Percentiles rank a stretch among this genome's conserved stretches.
phyloP scores from a whole-genome alignment of 108 stramenopile genomes.

The Chaetoceros muelleri region DNA sequence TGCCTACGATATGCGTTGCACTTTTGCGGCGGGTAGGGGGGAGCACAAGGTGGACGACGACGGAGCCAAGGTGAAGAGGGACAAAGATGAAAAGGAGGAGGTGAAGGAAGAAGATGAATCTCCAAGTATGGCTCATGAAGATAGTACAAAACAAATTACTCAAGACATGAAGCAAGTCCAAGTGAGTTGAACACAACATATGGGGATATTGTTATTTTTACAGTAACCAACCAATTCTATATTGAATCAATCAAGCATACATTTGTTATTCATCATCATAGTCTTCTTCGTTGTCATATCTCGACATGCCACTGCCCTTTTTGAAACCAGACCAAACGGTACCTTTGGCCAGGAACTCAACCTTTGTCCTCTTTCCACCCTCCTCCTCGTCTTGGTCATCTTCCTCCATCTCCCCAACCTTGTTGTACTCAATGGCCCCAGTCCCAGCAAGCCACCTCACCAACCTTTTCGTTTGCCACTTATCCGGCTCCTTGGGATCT shows the following conservation, averaged over 20 bases:
- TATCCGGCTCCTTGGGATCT: conserved; percentile 42
- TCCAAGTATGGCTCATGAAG: too few species aligned
- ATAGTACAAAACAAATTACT: not conserved
- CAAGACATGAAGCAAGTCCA: not conserved
- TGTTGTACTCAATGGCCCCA: conserved; percentile 64
- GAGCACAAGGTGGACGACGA: conserved; percentile 23
- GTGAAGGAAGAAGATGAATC: not conserved
- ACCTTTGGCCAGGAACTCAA: conserved; percentile 25
- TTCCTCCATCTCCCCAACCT: too few species aligned
- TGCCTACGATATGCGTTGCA: not conserved
- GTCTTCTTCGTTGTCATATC: conserved; percentile 12
- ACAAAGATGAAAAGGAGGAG: not conserved
- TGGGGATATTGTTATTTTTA: not conserved
- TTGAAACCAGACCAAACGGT: conserved; percentile 23
- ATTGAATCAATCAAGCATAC: not conserved
- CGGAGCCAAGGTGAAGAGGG: too few species aligned
- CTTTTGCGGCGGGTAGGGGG: not conserved
- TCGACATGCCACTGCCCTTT: conserved; percentile 10
- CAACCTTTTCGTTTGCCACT: conserved; percentile 58
- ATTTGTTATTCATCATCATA: not conserved
- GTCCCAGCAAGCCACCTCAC: conserved; percentile 57
- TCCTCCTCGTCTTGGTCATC: conserved; percentile 31
- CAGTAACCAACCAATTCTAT: not conserved
- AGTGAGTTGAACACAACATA: too few species aligned
- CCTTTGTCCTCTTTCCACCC: conserved; percentile 28